Percentiles rank a stretch among this genome's conserved stretches.
These are phyloP conservation scores for Metschnikowia gelsemii DNA, from an alignment of 805 yeast genomes.

Conservation along the genomic window DNA sequence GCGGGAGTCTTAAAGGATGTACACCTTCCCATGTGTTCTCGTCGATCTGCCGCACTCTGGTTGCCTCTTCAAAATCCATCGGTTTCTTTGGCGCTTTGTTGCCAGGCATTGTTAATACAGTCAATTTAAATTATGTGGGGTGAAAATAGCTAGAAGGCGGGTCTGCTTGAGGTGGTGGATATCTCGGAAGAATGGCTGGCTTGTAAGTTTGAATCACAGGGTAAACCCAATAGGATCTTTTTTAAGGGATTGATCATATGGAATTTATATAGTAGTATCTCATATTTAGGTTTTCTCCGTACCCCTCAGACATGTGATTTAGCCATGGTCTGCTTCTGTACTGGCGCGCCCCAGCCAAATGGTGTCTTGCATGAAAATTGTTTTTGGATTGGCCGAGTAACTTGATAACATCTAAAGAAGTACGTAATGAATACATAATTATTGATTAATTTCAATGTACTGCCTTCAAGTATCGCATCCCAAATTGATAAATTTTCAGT, in stretches of 20 bases:
- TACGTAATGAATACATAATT: no score
- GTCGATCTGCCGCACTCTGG: constrained; percentile 15
- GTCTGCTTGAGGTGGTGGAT: no score
- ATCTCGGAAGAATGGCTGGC: no score
- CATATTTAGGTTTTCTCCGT: not conserved
- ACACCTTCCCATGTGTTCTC: constrained; percentile 30
- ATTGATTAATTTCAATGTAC: no score
- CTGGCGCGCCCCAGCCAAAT: not conserved
- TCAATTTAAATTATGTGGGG: not conserved
- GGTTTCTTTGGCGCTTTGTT: constrained; percentile 5
- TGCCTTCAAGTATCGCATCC: no score
- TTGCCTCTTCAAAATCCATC: constrained; percentile 19
- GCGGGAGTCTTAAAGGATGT: constrained; percentile 35
- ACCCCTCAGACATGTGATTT: not conserved
- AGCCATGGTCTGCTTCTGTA: not conserved
- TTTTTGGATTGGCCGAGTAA: no score
- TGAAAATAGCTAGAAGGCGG: not conserved
- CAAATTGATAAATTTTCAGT: no score
- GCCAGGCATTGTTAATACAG: constrained; percentile 2
- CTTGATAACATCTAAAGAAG: no score
- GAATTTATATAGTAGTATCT: no score
- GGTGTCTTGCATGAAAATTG: not conserved
- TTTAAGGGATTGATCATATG: no score
- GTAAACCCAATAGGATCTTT: no score
- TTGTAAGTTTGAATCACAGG: no score